Base-by-base conservation (phyloP, 2,329 filamentous ascomycete genomes). In the Aspergillus brasiliensis region DNA sequence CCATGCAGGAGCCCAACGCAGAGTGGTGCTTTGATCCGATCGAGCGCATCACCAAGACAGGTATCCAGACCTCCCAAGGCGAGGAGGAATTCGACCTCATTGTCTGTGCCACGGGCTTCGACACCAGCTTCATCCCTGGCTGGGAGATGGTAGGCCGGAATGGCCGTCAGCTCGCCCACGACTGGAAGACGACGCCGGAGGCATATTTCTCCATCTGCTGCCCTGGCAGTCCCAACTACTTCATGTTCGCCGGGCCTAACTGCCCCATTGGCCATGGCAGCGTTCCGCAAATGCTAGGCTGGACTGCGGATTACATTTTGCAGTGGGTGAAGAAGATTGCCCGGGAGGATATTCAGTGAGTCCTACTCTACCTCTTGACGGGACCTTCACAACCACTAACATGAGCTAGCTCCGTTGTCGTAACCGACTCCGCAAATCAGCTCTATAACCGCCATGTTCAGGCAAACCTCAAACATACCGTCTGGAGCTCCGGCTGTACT, bases 51-150 rank as follows among this genome's bases (percentile, higher is more conserved):
- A 72, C 67, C 0, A 40, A 58, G 3, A 56, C 25, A 1, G 71
- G 71, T 2, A 65, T 72, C 13, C 49, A 57, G 5, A 68, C 66
- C 2, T 25, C 46, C n/a, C 51, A 65, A 21, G 68, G 65, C 0
- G 48, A 59, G 5, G 62, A 67, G 17, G 62, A 72, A 37, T 64
- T 72, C 28, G 72, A 75, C 38, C 47, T 73, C 2, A 69, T 72
- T 51, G 59, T 78, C 47, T 78, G 75, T 61, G 75, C 76, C 7
- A 81, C 77, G 0, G 78, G 78, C 0, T 80, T 78, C 60, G 70
- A 80, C 59, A 73, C 75, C 8, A 71, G 70, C 8, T 78, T 74
- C 37, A 65, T 66, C 1, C 78, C 77, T 2, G 66, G 66, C 6
- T 80, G 72, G 60, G 66, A 71, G 13, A 56, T 78, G 1, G 65